phyloP scores from a whole-genome alignment of 176 grass and related monocot genomes.

The Paspalum notatum region DNA sequence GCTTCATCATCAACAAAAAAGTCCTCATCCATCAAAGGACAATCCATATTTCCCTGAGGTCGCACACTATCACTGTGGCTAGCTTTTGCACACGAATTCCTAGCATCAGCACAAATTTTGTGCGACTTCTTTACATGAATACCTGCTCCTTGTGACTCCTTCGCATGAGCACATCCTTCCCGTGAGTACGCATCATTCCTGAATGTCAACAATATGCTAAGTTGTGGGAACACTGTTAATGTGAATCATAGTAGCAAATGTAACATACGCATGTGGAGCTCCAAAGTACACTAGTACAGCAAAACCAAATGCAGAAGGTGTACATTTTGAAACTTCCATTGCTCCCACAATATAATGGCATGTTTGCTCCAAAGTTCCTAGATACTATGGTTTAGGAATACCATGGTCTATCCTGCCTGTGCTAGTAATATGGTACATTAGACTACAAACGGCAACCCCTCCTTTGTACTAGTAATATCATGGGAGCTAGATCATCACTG shows the following conservation, averaged over 20 bases:
- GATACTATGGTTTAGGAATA: no score
- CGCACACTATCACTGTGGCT: not conserved
- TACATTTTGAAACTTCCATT: not conserved
- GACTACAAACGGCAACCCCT: not conserved
- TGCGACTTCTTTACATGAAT: not conserved
- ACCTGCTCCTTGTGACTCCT: not conserved
- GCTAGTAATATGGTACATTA: not conserved
- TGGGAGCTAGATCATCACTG: not conserved
- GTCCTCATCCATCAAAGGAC: not conserved
- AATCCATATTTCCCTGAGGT: not conserved
- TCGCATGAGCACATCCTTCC: not conserved
- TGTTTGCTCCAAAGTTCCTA: no score
- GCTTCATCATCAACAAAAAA: not conserved
- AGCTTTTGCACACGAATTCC: not conserved
- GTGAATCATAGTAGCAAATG: not conserved
- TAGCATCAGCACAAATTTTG: not conserved
- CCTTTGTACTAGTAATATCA: not conserved
- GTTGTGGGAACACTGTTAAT: not conserved
- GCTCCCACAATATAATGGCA: not conserved
- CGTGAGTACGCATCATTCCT: not conserved
- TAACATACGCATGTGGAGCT: not conserved
- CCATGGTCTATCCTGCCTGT: no score
- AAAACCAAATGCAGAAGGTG: not conserved
- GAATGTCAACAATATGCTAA: not conserved
- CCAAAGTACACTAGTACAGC: slow-evolving; percentile 4